Base-by-base conservation (phyloP, 805 yeast genomes). In the Yamadazyma takamatsuzukensis region DNA sequence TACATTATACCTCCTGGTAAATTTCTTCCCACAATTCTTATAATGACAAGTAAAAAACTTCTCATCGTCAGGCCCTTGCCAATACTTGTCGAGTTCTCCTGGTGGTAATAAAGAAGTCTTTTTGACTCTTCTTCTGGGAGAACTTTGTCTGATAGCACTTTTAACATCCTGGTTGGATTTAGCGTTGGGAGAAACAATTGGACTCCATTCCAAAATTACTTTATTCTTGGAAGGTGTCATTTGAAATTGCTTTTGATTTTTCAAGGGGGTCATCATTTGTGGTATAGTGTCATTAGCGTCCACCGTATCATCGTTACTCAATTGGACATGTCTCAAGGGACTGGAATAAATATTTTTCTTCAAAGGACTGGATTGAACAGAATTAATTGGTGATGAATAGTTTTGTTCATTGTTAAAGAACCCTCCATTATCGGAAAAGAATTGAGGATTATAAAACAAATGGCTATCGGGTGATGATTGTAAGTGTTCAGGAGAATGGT, bases 1-100 rank as follows among this genome's bases (percentile, higher is more conserved):
- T 9, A 87, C 86, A 50, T 93, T 93, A 59, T 94, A 94, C 29
- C 96, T 70, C 51, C 98, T 71, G 6, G 88, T 78, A 59, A 93
- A 90, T 34, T 72, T 64, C 59, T 93, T 88, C 7, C 84, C 83
- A 61, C 99, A 93, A 34, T 70, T 70, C 11, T 82, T 74, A 56
- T 69, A 90, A 38, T 74, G 69, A 58, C 99, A 93, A 22, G 78
- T 70, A 61, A 73, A 94, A 18, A 72, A 66, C 39, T 80, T 83
- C 30, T 82, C 75, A 18, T 65, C 74, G 43, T 83, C 82, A 5
- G 96, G 88, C 1, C 95, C 95, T 32, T 71, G 73, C 56, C 90
- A 81, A 49, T 81, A 86, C 36, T 74, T 75, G 53, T 90, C 97
- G 26, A 89, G 75, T 29, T 86, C 83, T 3, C 97, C 97, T 3